A percentile compares a stretch with the other conserved stretches of the same genome.
phyloP scores from a whole-genome alignment of 768 basidiomycete species.

The Suillus occidentalis region DNA sequence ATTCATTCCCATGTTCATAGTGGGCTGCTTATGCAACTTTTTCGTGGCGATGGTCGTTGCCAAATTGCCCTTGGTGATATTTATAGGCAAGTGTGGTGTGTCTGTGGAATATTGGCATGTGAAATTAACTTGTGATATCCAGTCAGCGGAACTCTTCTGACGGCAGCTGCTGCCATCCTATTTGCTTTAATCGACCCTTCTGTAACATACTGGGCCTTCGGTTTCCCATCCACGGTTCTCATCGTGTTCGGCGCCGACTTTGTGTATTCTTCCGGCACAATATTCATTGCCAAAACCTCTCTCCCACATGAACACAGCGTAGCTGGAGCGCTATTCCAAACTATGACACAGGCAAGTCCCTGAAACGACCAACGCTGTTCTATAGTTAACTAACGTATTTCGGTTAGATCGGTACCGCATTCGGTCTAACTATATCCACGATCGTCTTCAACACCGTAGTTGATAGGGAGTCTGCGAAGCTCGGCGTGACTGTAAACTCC shows the following conservation, averaged over 20 bases:
- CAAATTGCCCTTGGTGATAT: constrained; percentile 52
- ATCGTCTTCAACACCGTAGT: constrained; percentile 67
- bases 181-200: constrained; percentile 65
- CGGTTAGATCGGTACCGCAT: constrained; percentile 59
- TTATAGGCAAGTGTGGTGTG: constrained; percentile 45
- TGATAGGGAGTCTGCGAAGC: constrained; percentile 26
- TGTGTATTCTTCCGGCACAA: constrained; percentile 67
- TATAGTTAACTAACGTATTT: not conserved
- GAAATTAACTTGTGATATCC: constrained; percentile 1
- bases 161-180: constrained; percentile 56
- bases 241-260: constrained; percentile 79
- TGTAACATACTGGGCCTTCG: constrained; percentile 70
- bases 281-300: constrained; percentile 71
- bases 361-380: not conserved
- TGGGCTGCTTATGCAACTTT: constrained; percentile 63
- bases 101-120: not conserved
- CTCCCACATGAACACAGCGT: constrained; percentile 72
- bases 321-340: constrained; percentile 75
- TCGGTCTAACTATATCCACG: constrained; percentile 71
- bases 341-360: constrained; percentile 63
- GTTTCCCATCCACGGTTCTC: constrained; percentile 66
- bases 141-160: constrained; percentile 58
- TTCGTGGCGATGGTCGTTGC: constrained; percentile 61
- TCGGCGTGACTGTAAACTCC: constrained; percentile 33
- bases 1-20: constrained; percentile 69